A percentile compares a stretch with the other conserved stretches of the same genome.
These are phyloP conservation scores for Cercospora beticola DNA, from an alignment of 2,329 filamentous ascomycete species.

Conservation along the genomic window DNA sequence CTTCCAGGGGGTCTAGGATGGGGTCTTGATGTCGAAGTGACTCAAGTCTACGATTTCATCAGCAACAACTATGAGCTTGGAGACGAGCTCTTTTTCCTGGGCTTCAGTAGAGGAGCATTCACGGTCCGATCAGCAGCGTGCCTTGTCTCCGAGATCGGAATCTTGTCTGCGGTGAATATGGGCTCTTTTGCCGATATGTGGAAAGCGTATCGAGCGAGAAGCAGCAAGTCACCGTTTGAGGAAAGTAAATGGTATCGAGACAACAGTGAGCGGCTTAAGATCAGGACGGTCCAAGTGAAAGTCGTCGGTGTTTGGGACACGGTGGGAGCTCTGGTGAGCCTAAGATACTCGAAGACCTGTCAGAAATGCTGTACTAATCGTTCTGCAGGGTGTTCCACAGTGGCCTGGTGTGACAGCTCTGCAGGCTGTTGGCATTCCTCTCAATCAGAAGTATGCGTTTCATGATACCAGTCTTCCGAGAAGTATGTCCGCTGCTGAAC, in stretches of 20 bases:
- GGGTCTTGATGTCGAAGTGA: conserved; percentile 46
- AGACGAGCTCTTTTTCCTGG: conserved; percentile 47
- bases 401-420: conserved; percentile 33
- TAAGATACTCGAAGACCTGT: background rate
- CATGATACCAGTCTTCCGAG: conserved; percentile 44
- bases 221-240: conserved; percentile 6
- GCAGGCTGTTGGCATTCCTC: conserved; percentile 22
- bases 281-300: conserved; percentile 34
- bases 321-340: conserved; percentile 30
- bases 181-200: conserved; percentile 17
- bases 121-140: conserved; percentile 22
- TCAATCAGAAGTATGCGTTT: conserved; percentile 38
- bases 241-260: conserved; percentile 16
- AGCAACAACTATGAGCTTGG: conserved; percentile 51
- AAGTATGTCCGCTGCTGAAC: conserved; percentile 18
- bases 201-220: conserved; percentile 11
- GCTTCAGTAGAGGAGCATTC: conserved; percentile 47
- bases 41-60: conserved; percentile 49
- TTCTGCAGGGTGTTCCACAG: conserved; percentile 17
- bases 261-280: conserved; percentile 2
- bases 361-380: background rate
- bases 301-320: conserved; percentile 45
- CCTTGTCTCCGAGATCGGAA: conserved; percentile 18
- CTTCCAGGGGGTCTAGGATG: conserved; percentile 13
- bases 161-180: conserved; percentile 21